phyloP scores from a whole-genome alignment of 2,329 filamentous ascomycete species.

The Esteya vermicola region DNA sequence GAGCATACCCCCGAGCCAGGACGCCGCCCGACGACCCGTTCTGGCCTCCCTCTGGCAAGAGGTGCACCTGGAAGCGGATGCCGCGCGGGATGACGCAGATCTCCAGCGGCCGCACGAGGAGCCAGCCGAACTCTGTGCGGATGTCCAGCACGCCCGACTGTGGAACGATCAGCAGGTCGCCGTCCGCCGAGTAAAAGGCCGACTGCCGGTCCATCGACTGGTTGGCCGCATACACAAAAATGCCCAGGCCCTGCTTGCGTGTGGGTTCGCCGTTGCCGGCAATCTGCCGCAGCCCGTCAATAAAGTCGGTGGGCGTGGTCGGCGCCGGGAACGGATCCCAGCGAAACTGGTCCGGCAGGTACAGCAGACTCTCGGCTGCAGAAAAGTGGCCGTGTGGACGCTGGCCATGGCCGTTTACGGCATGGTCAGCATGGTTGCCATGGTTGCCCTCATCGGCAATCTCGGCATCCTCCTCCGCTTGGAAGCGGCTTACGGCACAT shows the following conservation, averaged over 20 bases:
- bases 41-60: constrained; percentile 36
- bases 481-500: constrained; percentile 43
- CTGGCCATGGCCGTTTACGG: no score
- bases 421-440: no score
- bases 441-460: constrained; percentile 4
- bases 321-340: constrained; percentile 65
- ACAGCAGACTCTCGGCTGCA: constrained; percentile 37
- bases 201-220: constrained; percentile 60
- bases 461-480: constrained; percentile 13
- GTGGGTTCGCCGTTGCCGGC: constrained; percentile 69
- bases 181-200: constrained; percentile 76
- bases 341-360: constrained; percentile 68
- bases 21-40: constrained; percentile 16
- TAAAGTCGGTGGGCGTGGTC: constrained; percentile 28
- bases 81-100: constrained; percentile 65
- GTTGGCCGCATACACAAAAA: constrained; percentile 67
- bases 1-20: constrained; percentile 54
- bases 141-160: constrained; percentile 65
- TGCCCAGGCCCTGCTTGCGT: constrained; percentile 64
- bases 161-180: constrained; percentile 62
- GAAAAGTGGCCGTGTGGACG: background rate
- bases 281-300: constrained; percentile 50
- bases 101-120: constrained; percentile 65
- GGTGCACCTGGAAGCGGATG: constrained; percentile 57
- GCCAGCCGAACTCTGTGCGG: constrained; percentile 59